Conservation (phyloP, 2,329 filamentous ascomycete species). For the Epicoccum nigrum region DNA sequence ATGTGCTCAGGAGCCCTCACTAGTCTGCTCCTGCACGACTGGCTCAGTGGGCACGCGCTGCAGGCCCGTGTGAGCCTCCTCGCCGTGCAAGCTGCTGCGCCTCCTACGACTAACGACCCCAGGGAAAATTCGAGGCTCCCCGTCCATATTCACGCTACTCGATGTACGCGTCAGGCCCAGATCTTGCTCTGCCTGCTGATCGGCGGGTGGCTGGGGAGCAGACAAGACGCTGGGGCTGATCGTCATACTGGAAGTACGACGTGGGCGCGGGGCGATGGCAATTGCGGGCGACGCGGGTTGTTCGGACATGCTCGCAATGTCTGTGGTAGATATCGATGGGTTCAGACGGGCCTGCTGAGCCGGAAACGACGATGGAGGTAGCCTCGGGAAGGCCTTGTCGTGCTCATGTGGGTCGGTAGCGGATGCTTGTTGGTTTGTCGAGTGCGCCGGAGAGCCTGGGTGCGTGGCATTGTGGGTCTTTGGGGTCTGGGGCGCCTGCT, state of each 20-base stretch:
- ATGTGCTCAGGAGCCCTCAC: too few species aligned
- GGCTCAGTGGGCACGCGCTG: conserved; percentile 16
- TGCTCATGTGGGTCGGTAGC: conserved; percentile 46
- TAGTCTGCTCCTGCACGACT: conserved; percentile 26
- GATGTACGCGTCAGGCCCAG: conserved; percentile 29
- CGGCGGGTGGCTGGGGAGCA: conserved; percentile 26
- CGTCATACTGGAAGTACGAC: conserved; percentile 40
- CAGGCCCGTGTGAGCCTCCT: conserved; percentile 19
- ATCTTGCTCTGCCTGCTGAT: conserved; percentile 22
- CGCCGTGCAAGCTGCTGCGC: conserved; percentile 24
- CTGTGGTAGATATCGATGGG: conserved; percentile 29
- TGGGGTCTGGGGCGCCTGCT: conserved; percentile 36
- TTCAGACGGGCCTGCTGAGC: conserved; percentile 48
- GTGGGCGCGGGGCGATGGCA: conserved; percentile 30
- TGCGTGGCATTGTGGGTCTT: conserved; percentile 38
- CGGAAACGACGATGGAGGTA: conserved; percentile 37
- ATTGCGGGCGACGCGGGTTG: conserved; percentile 36
- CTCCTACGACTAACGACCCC: conserved; percentile 64
- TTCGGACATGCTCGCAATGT: conserved; percentile 21
- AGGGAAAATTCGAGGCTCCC: conserved; percentile 74
- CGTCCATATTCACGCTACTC: conserved; percentile 46
- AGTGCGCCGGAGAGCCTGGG: conserved; percentile 49
- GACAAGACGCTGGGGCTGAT: conserved; percentile 30
- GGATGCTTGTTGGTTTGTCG: conserved; percentile 51
- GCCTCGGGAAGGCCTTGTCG: conserved; percentile 32